Evolutionary conservation across 768 basidiomycete species (phyloP), one percentile per base, ranked within the genome.

Genomic region (Suillus bovinus): DNA sequence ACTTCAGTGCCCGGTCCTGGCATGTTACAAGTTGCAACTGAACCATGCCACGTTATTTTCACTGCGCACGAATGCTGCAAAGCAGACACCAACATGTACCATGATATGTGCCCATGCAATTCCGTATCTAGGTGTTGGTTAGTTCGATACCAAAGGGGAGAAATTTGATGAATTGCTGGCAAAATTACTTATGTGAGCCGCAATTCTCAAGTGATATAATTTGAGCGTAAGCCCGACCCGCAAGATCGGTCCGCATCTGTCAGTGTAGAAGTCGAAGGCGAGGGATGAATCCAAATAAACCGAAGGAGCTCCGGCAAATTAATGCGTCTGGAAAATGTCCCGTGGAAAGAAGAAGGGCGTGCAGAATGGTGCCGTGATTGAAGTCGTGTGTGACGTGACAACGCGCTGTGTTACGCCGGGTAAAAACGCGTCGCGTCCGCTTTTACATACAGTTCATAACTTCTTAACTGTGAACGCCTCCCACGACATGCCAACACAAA

Each of bases 391-490:
- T 74, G 63, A 72, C 20, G 64, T 73, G 67, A 72, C 69, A 10
- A 70, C 70, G 63, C 72, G 73, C 31, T 59, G 38, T 0, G 66
- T 73, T 66, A 74, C 73, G 42, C 39, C 17, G 56, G 13, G 11
- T 57, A 63, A 61, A 55, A 61, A 55, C 65, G 56, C 64, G 68
- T 69, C 67, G 62, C 61, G 54, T 41, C 11, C 9, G 10, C 29
- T 31, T 44, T 44, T 47, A 22, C 46, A 46, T 7, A 16, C 54
- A 46, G 22, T 61, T 14, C n/a, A 39, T 36, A 56, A 27, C 17
- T 27, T 34, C 34, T 59, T 20, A 31, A 53, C 20, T 36, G 38
- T 14, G 44, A 41, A 56, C 20, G 22, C 5, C 31, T 60, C 52
- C 22, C 56, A 27, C 17, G 36, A 61, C 24, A 73, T 68, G 63